Percentiles rank a stretch among this genome's conserved stretches.
These are phyloP conservation scores for Trichoderma hamatum DNA, from an alignment of 2,329 filamentous ascomycete species.

Conservation along the genomic window DNA sequence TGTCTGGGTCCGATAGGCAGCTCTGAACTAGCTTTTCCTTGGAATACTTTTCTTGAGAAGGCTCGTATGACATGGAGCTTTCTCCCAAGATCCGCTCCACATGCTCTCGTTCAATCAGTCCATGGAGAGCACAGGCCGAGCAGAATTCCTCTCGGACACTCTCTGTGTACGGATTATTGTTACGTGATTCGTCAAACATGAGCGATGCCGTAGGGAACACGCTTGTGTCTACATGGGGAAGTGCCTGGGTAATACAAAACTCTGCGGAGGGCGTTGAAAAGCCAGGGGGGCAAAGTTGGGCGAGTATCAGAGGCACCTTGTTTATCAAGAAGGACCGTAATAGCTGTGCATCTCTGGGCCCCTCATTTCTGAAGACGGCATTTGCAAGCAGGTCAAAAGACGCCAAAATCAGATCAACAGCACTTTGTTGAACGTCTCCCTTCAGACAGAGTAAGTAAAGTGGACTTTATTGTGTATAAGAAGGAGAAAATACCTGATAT, in stretches of 20 bases:
- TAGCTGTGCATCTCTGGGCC: conserved; percentile 64
- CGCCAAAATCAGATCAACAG: conserved; percentile 81
- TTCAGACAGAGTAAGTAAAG: conserved; percentile 38
- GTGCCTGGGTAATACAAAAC: conserved; percentile 69
- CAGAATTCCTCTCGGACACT: conserved; percentile 74
- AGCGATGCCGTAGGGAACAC: conserved; percentile 65
- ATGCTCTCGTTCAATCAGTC: conserved; percentile 75
- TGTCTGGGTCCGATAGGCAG: conserved; percentile 75
- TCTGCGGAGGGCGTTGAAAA: conserved; percentile 75
- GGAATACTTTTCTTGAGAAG: conserved; percentile 71
- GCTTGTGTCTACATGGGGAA: conserved; percentile 80
- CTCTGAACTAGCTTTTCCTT: conserved; percentile 79
- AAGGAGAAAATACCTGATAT: conserved; percentile 65
- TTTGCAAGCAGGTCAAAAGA: conserved; percentile 91
- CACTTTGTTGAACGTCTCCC: conserved; percentile 76
- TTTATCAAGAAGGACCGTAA: conserved; percentile 85
- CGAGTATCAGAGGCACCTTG: conserved; percentile 60
- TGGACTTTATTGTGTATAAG: neutral
- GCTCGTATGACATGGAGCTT: conserved; percentile 77
- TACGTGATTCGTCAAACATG: conserved; percentile 63
- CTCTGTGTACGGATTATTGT: conserved; percentile 59
- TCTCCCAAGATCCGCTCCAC: conserved; percentile 83
- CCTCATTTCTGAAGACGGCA: conserved; percentile 70
- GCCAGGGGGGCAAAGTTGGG: conserved; percentile 62
- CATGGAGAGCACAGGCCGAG: conserved; percentile 86